Evolutionary conservation across 2,329 filamentous ascomycete species (phyloP), one percentile per base, ranked within the genome.

Genomic region (Lasiodiplodia theobromae): DNA sequence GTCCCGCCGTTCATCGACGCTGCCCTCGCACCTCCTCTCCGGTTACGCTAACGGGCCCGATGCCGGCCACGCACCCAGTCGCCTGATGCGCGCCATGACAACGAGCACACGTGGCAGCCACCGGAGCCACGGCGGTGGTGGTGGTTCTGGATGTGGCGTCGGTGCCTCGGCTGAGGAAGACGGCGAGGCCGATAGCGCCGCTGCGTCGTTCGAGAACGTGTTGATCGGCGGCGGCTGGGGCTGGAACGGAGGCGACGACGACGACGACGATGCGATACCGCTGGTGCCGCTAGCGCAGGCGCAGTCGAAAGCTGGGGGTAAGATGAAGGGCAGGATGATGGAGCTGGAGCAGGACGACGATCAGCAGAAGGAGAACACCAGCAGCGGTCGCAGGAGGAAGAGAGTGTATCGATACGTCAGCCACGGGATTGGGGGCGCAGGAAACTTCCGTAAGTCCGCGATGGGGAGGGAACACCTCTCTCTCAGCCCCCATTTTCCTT

Each of bases 351-450:
- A n/a, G 2, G 34, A 57, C 8, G 54, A 16, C 2, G n/a, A 38
- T 1, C 31, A 8, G 54, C 18, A 34, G n/a, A n/a, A 18, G 6
- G 54, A 10, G 11, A 34, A 51, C 31, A 34, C 4, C 31, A 10
- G 31, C 31, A 10, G 31, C 31, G 31, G 31, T 7, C 31, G 31
- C 8, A n/a, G 31, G 49, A 7, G 18, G 49, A 25, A 49, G 23
- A 18, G 63, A 16, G n/a, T 66, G 51, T 49, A 52, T 34, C 49
- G 51, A 5, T 66, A 54, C 21, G 63, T 66, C n/a, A 66, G 63
- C n/a, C 49, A 66, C 16, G 63, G 63, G 16, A 66, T 65, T 34
- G 62, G 62, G 21, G 62, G 62, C 49, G 62, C 63, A 23, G 63
- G 63, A 23, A 66, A 66, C 23, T 66, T 66, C 51, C 34, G 63